Evolutionary conservation across 2,329 filamentous ascomycete genomes (phyloP).

Genomic region (Ambrosiella cleistominuta): DNA sequence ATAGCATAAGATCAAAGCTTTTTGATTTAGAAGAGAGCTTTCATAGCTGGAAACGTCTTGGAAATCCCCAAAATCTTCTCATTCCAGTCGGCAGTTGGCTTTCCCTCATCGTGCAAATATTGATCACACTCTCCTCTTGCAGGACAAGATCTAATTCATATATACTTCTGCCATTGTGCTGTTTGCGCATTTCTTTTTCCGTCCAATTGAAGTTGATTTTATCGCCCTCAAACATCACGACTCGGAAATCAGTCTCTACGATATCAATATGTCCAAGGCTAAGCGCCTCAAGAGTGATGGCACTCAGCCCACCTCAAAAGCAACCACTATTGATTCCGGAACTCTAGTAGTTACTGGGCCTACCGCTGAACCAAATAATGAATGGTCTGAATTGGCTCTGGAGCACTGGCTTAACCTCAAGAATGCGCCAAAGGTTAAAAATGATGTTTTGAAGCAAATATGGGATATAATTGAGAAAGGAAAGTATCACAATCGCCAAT

Average conservation of each 20-base stretch:
- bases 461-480: constrained; percentile 80
- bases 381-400: constrained; percentile 61
- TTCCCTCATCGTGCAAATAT: not conserved
- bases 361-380: constrained; percentile 44
- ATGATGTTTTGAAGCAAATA: constrained; percentile 72
- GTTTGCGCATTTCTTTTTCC: not conserved
- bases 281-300: constrained; percentile 39
- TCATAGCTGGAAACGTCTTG: not conserved
- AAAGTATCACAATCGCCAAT: constrained; percentile 56
- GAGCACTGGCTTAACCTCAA: constrained; percentile 67
- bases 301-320: constrained; percentile 3
- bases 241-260: not conserved
- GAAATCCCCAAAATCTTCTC: not conserved
- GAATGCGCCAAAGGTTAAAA: constrained; percentile 56
- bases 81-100: not conserved
- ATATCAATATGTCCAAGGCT: constrained; percentile 34
- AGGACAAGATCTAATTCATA: not conserved
- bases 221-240: not conserved
- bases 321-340: constrained; percentile 20
- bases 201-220: too few relatives aligned
- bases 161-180: not conserved
- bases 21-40: not conserved
- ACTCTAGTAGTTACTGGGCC: constrained; percentile 17
- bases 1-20: not conserved
- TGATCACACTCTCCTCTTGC: not conserved